Conservation (phyloP, 208 protist genomes). For the Spongospora subterranea region DNA sequence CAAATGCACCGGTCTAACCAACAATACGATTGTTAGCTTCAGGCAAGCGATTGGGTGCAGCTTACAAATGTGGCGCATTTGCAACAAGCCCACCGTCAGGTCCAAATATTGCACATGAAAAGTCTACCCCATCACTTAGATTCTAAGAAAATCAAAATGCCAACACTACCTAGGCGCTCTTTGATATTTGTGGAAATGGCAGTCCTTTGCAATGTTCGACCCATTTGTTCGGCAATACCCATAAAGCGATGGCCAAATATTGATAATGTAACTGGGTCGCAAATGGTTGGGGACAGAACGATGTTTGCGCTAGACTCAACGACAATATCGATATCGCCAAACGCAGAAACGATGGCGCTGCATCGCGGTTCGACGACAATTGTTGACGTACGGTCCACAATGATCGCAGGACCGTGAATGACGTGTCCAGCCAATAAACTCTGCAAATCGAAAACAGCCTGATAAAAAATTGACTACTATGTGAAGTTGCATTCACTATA, state of each 20-base stretch:
- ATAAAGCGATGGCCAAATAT: slow-evolving; percentile 94
- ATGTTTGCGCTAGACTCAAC: slow-evolving; percentile 16
- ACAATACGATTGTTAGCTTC: not conserved
- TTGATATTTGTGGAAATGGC: slow-evolving; percentile 94
- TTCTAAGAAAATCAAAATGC: not conserved
- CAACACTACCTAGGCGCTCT: slow-evolving; percentile 74
- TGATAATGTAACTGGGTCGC: slow-evolving; percentile 84
- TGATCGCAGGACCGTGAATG: slow-evolving; percentile 84
- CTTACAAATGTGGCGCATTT: slow-evolving; percentile 89
- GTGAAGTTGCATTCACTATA: not conserved
- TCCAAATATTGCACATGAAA: slow-evolving; percentile 77
- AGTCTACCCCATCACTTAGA: slow-evolving; percentile 67
- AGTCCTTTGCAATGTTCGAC: slow-evolving; percentile 89
- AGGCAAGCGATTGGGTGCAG: not conserved
- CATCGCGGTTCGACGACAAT: slow-evolving; percentile 84
- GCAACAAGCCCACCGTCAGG: slow-evolving; percentile 88
- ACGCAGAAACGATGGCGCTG: slow-evolving; percentile 79
- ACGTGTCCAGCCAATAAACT: slow-evolving; percentile 53
- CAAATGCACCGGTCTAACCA: slow-evolving; percentile 86
- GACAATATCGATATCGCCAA: slow-evolving; percentile 81
- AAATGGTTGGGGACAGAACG: not conserved
- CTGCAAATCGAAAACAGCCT: slow-evolving; percentile 76
- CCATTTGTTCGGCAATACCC: slow-evolving; percentile 96
- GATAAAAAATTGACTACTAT: not conserved
- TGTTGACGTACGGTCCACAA: slow-evolving; percentile 86